Evolutionary conservation across 1,284 basidiomycete genomes (phyloP).

Genomic region (Moniliophthora roreri): DNA sequence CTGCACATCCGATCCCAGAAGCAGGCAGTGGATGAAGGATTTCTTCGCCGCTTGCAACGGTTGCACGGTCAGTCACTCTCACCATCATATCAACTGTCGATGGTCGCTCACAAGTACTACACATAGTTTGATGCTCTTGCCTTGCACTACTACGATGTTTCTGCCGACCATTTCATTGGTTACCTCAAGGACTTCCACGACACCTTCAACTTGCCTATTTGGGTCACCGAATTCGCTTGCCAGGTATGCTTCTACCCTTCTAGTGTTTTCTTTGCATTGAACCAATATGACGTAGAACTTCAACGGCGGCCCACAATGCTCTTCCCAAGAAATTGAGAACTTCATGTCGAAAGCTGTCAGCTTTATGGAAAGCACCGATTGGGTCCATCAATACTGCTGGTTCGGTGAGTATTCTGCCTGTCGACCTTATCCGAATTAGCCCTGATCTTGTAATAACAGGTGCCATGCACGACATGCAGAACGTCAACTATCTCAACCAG

Average conservation of each 20-base stretch:
- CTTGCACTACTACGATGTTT: conserved; percentile 64
- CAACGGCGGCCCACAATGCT: conserved; percentile 56
- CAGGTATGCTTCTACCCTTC: conserved; percentile 38
- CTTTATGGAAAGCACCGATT: conserved; percentile 58
- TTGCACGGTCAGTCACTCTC: conserved; percentile 47
- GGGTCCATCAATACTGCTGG: conserved; percentile 60
- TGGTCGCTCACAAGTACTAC: neutral
- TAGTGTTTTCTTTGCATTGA: neutral
- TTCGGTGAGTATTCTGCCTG: conserved; percentile 54
- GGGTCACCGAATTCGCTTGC: conserved; percentile 73
- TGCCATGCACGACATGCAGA: conserved; percentile 65
- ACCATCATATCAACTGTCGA: neutral
- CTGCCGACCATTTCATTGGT: conserved; percentile 45
- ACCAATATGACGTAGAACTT: conserved; percentile 49
- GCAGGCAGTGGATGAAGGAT: conserved; percentile 54
- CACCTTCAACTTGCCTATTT: conserved; percentile 50
- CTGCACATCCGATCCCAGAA: conserved; percentile 59
- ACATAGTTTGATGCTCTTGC: conserved; percentile 49
- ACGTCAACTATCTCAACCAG: conserved; percentile 64
- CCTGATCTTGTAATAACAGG: conserved; percentile 34
- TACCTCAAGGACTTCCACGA: conserved; percentile 53
- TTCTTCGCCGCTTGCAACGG: conserved; percentile 55
- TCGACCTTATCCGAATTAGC: conserved; percentile 7
- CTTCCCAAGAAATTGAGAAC: conserved; percentile 42
- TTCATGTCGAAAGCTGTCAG: conserved; percentile 58